Evolutionary conservation across 495 filamentous ascomycete species (phyloP).

Genomic region (Daldinia vernicosa): DNA sequence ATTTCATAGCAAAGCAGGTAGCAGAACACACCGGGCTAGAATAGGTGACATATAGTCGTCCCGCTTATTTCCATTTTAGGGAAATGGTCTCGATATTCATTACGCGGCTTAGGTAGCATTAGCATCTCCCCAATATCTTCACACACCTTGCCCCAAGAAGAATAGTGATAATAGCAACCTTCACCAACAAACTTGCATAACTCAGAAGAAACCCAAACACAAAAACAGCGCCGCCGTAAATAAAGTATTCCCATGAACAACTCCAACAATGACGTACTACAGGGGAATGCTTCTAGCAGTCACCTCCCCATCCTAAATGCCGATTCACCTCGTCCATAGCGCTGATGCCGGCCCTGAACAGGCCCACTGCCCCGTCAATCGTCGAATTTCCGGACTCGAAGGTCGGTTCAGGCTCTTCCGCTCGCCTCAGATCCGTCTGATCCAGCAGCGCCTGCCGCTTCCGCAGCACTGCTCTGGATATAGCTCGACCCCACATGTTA

Average conservation of each 20-base stretch:
- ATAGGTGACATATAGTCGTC: background rate
- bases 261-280: background rate
- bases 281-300: slow-evolving; percentile 37
- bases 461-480: slow-evolving; percentile 53
- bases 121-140: slow-evolving; percentile 5
- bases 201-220: slow-evolving; percentile 6
- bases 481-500: slow-evolving; percentile 57
- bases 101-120: background rate
- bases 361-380: slow-evolving; percentile 45
- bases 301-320: slow-evolving; percentile 57
- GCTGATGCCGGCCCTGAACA: slow-evolving; percentile 50
- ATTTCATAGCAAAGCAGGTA: background rate
- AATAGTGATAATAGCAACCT: slow-evolving; percentile 1
- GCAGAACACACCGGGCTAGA: background rate
- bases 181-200: slow-evolving; percentile 14
- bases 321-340: slow-evolving; percentile 58
- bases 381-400: slow-evolving; percentile 31
- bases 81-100: slow-evolving; percentile 28
- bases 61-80: slow-evolving; percentile 9
- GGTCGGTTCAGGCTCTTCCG: slow-evolving; percentile 47
- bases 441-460: slow-evolving; percentile 52
- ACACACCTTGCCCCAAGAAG: slow-evolving; percentile 20
- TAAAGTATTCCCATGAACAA: background rate
- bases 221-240: slow-evolving; percentile 14
- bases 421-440: slow-evolving; percentile 52